phyloP scores from a whole-genome alignment of 257 asterid genomes.

The Cruciata laevipes region DNA sequence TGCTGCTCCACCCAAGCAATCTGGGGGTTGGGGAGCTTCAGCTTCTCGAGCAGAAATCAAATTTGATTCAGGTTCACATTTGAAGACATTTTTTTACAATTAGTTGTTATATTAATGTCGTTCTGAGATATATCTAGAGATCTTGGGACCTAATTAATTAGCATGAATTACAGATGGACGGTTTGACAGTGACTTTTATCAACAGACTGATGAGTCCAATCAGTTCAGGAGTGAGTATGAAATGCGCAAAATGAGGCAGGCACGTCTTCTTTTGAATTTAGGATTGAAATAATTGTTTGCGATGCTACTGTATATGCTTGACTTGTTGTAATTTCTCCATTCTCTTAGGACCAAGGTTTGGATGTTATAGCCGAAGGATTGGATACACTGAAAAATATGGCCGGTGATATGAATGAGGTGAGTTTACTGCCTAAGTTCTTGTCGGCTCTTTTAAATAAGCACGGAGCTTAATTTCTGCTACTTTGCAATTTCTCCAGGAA shows the following conservation, averaged over 20 bases:
- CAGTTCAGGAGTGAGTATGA: constrained; percentile 91
- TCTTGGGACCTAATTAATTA: constrained; percentile 10
- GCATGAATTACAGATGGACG: constrained; percentile 60
- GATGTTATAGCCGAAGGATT: constrained; percentile 90
- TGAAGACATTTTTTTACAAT: neutral
- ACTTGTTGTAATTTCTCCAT: constrained; percentile 6
- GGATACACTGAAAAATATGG: constrained; percentile 93
- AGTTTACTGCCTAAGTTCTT: constrained; percentile 17
- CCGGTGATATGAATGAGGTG: constrained; percentile 97
- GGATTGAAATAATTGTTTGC: constrained; percentile 9
- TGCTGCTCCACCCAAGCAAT: constrained; percentile 72
- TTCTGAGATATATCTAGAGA: neutral
- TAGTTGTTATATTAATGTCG: neutral
- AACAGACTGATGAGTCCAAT: constrained; percentile 91
- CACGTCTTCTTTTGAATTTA: constrained; percentile 32
- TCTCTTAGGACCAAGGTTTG: constrained; percentile 81
- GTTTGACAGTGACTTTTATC: constrained; percentile 81
- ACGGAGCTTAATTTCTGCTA: constrained; percentile 7
- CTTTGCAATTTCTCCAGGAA: constrained; percentile 51
- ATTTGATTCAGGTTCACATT: constrained; percentile 85
- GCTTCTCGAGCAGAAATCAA: constrained; percentile 85
- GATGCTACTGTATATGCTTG: constrained; percentile 5
- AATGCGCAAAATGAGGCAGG: constrained; percentile 96
- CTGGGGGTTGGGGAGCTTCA: constrained; percentile 90
- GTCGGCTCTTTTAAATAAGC: constrained; percentile 15